Evolutionary conservation across 2,329 filamentous ascomycete species (phyloP), one percentile per base, ranked within the genome.

Genomic region (Cladosporium cucumerinum): DNA sequence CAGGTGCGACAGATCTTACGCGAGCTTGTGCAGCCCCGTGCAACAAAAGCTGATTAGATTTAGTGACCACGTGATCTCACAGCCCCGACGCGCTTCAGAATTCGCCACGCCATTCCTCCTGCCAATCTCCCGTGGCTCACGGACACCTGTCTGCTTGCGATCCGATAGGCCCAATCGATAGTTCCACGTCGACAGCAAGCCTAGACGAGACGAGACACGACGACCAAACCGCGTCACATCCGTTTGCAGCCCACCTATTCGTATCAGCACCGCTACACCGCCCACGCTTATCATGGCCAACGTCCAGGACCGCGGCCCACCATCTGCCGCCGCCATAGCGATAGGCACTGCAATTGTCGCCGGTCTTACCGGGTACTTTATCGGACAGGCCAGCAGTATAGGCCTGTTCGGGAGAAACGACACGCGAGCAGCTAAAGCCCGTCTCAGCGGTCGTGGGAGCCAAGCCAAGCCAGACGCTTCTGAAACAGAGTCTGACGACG

Each of bases 361-460:
- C 68, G 87, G 91, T 70, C 76, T 95, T 62, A 85, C 87, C 1
- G 93, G 93, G 72, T 96, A 94, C 79, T 86, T 93, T 71, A 77
- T 87, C 66, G 86, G 86, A 63, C 84, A 86, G 74, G 87, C 84
- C 21, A 83, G 86, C 23, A 86, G 85, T 43, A 84, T 97, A 16
- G 92, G 91, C 68, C 80, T 96, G 66, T 93, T 93, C 78, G 84
- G 87, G 21, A 85, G 85, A 66, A 83, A 70, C 58, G 68, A 64
- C 58, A 59, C 61, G 34, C 59, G 48, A 60, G 62, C 51, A 12
- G 57, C 68, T 25, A 63, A 52, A 59, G 54, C 43, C 48, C 62
- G 62, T 51, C 48, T 59, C 54, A 59, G 48, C 43, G 23, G 63
- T 23, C 48, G 54, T 48, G 60, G 66, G 71, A 49, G 65, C 55